Percentiles rank a stretch among this genome's conserved stretches.
These are phyloP conservation scores for Sphaerulina musiva DNA, from an alignment of 2,329 filamentous ascomycete genomes.

Conservation along the genomic window DNA sequence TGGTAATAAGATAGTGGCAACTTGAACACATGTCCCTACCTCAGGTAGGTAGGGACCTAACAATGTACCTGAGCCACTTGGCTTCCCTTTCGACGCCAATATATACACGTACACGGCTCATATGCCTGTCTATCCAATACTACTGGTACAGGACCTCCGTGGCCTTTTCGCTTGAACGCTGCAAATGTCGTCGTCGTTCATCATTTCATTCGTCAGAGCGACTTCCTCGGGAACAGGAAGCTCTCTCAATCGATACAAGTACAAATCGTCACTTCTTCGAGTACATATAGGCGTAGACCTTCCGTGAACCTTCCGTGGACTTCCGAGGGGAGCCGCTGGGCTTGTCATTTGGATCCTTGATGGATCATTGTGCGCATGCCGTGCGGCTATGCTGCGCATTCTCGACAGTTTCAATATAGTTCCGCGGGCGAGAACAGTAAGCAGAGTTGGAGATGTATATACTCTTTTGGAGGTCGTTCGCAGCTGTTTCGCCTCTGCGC, in stretches of 20 bases:
- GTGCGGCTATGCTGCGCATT: background rate
- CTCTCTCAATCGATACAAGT: conserved; percentile 37
- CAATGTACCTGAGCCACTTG: no score
- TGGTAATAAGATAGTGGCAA: no score
- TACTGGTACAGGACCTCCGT: background rate
- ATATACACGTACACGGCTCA: background rate
- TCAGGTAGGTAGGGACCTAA: no score
- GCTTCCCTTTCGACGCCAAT: background rate
- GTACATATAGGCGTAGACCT: conserved; percentile 55
- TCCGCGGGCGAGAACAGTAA: conserved; percentile 7
- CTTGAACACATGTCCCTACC: no score
- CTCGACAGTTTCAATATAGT: background rate
- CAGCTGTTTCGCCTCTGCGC: conserved; percentile 32
- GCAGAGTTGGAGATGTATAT: conserved; percentile 29
- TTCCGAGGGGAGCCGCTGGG: conserved; percentile 20
- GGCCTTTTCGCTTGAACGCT: conserved; percentile 15
- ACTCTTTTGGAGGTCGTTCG: conserved; percentile 34
- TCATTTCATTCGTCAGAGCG: conserved; percentile 13
- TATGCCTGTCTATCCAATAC: background rate
- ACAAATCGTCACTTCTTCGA: conserved; percentile 59
- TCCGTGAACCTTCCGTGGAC: conserved; percentile 54
- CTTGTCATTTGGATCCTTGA: conserved; percentile 18
- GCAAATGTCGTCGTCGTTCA: conserved; percentile 3
- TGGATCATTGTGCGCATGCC: conserved; percentile 10
- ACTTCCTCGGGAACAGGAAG: conserved; percentile 19